Evolutionary conservation across 805 yeast genomes (phyloP), one percentile per base, ranked within the genome.

Genomic region (Scheffersomyces ergatensis): DNA sequence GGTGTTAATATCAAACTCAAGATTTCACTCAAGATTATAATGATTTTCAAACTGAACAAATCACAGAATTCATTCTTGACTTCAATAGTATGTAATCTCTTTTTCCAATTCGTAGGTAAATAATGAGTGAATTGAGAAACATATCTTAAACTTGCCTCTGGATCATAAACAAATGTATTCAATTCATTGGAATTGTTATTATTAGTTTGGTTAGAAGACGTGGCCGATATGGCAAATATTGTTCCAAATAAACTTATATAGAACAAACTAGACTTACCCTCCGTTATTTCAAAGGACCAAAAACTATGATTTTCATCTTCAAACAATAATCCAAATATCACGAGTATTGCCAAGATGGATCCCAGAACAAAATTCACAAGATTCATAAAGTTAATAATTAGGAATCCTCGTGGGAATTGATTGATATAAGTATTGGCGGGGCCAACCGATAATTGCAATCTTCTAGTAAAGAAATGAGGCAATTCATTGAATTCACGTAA

Each of bases 401-500:
- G 41, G 27, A 61, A 64, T 46, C 88, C 95, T 37, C 88, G 83
- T 2, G 99, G 99, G 55, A 93, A 93, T 58, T 90, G 97, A 48
- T 89, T 81, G 40, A 93, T 79, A 57, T 93, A 93, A 15, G 82
- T 77, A 33, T 85, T 77, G 0, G 98, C 96, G 5, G 89, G 82
- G 13, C 79, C 85, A 23, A 80, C 76, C 38, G 97, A 87, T 45
- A 87, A 63, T 35, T 82, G 86, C 31, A 93, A 63, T 37, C 99
- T 71, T 50, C 83, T 81, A 42, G 81, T 80, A 63, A 93, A 93
- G 20, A 92, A 73, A 61, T 93, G 99, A 33, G 88, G 88, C 7
- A 93, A 71, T 57, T 93, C 99, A 61, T 93, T 93, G 57, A 85
- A 88, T 54, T 93, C 99, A 42, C 99, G 71, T 54, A 93, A 76